Evolutionary conservation across 176 grass and related monocot genomes (phyloP), one percentile per base, ranked within the genome.

Genomic region (Dendrocalamus sinicus): DNA sequence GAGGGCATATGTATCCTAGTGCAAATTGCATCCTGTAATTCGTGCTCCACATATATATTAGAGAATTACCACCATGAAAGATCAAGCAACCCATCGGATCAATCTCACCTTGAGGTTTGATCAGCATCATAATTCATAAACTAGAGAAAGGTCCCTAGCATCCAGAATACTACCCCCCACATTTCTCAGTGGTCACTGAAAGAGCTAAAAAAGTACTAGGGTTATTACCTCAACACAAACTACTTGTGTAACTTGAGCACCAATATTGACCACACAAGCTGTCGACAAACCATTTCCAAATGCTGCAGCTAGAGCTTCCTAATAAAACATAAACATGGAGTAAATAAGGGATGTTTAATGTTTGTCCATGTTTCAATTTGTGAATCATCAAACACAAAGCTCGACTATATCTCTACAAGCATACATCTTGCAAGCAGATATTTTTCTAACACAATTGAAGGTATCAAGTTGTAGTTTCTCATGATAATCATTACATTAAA

Each of bases 241-340:
- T 86, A 98, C 88, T 88, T 94, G 89, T 58, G 96, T 95, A 88
- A 95, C 86, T 92, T 98, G 96, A 87, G 96, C 93, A 17, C 96
- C 96, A 86, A 98, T 90, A 41, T 98, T 95, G 73, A 98, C 96
- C 73, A 98, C 88, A 82, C 96, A 98, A 86, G 96, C 88, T 47
- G 96, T 98, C 10, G 96, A 94, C 65, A 98, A 84, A 84, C 96
- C 96, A 93, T 95, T 98, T 62, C 96, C 96, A 88, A 98, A 98
- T 1, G 96, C 93, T 74, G 96, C 91, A 82, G 96, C 93, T 54
- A 98, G 88, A 89, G 93, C 96, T 86, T 98, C 96, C 96, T 98
- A 90, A 80, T 35, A 84, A 80, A 87, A 48, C 41, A 89, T 47
- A 39, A 8, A 22, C 53, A 61, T 45, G 86, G 70, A 90, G 60